Base-by-base conservation (phyloP, 331 rosid genomes). In the Spiraea crenata region DNA sequence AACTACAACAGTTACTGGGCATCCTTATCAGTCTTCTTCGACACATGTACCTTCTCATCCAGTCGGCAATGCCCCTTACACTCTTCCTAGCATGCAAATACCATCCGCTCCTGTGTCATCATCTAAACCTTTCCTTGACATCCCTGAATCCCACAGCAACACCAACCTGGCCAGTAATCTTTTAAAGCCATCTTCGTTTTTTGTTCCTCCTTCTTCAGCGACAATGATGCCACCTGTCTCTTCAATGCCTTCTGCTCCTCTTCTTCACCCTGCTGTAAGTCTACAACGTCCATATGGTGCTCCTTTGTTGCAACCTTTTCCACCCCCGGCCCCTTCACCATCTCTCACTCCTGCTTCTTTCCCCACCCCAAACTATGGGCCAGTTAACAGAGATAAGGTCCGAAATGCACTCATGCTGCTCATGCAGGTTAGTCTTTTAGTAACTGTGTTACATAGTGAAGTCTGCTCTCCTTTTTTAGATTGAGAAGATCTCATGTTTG, bases 301-400 rank as follows among this genome's bases (percentile, higher is more conserved):
- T 67, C 92, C 91, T 5, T 48, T 89, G 77, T 89, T 83, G 76
- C 98, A 93, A 57, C 90, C 96, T 70, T 85, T 87, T 68, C 98
- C 96, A 58, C 97, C 96, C 39, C 91, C 97, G 56, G 79, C 69
- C 71, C 96, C 93, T 64, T 89, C 89, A 13, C 78, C 76, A 15
- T 88, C 96, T 56, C 93, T 85, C 57, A 77, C 90, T 70, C 90
- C 97, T 46, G 75, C 86, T 62, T 67, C 86, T 68, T 75, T 85
- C 19, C 44, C 77, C 4, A 52, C 71, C 40, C 64, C 46, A 15
- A 62, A 51, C 61, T 65, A 63, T 63, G 76, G 76, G 69, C 71
- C 82, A 38, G 68, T 74, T 69, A 84, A 81, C 45, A 82, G 91
- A 74, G 98, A 92, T 56, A 86, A 85, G 80, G 91, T 92, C 59